Percentiles rank a stretch among this genome's conserved stretches.
Conservation (phyloP, 1,139 yeast genomes). For the Sugiyamaella japonica region DNA sequence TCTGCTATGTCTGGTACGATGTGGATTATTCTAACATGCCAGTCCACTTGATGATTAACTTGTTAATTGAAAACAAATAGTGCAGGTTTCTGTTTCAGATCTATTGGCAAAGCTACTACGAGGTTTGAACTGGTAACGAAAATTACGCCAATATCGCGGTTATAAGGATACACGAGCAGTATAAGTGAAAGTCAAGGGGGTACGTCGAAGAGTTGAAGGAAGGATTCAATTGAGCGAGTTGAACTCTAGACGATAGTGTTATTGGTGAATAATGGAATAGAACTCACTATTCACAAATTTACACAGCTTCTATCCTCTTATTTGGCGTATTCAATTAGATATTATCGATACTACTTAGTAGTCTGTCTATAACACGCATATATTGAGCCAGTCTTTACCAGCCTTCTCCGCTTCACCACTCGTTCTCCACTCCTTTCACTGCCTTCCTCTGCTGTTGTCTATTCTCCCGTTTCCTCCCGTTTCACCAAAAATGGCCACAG, state of each 20-base stretch:
- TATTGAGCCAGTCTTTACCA: not conserved
- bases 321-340: not conserved
- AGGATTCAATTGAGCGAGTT: no score
- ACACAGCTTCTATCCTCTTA: no score
- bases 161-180: not conserved
- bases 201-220: no score
- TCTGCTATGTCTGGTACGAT: not conserved
- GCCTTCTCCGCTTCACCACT: not conserved
- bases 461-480: no score
- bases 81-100: not conserved
- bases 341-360: not conserved
- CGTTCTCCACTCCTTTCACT: not conserved
- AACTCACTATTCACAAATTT: no score
- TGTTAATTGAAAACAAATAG: not conserved
- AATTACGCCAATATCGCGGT: not conserved
- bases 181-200: no score
- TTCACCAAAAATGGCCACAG: conserved; percentile 31
- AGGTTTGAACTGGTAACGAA: not conserved
- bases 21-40: not conserved
- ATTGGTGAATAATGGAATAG: no score
- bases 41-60: not conserved
- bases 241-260: no score
- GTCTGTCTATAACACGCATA: not conserved
- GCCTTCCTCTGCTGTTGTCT: not conserved
- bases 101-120: not conserved